phyloP scores from a whole-genome alignment of 2,329 filamentous ascomycete species.

The Nemania serpens region DNA sequence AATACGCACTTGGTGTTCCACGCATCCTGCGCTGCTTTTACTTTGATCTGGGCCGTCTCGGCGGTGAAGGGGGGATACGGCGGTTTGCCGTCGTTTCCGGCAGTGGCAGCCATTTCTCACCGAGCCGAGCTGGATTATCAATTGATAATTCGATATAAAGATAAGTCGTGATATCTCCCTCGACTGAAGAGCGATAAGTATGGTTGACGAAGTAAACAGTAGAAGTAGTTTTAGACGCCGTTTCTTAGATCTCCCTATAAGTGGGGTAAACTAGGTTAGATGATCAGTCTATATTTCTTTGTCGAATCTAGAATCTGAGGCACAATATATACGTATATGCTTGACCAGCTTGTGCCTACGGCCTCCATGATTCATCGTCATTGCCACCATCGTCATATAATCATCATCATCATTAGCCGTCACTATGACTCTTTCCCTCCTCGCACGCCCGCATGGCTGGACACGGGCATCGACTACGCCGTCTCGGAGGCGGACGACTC shows the following conservation, averaged over 20 bases:
- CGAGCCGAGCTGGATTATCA: background rate
- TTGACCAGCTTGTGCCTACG: background rate
- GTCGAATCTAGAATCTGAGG: no score
- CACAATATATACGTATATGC: background rate
- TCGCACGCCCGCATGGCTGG: background rate
- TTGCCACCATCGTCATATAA: background rate
- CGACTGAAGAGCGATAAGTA: background rate
- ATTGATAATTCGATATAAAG: background rate
- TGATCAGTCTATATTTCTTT: no score
- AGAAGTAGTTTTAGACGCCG: background rate
- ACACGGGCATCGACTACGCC: background rate
- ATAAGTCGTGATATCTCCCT: background rate
- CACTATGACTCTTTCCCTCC: background rate
- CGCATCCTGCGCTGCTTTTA: constrained; percentile 80
- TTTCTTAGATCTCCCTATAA: background rate
- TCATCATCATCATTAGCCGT: background rate
- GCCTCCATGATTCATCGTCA: no score
- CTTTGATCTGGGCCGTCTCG: constrained; percentile 73
- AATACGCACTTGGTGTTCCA: constrained; percentile 74
- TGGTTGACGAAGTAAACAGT: background rate
- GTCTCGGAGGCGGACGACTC: background rate
- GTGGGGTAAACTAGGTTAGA: background rate
- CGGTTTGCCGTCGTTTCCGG: constrained; percentile 39
- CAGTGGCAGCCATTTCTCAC: constrained; percentile 29
- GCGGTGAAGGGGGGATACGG: constrained; percentile 74